A percentile compares a stretch with the other conserved stretches of the same genome.
Evolutionary conservation across 78 protist species (phyloP).

Genomic region (Dictyostelium capitatum): DNA sequence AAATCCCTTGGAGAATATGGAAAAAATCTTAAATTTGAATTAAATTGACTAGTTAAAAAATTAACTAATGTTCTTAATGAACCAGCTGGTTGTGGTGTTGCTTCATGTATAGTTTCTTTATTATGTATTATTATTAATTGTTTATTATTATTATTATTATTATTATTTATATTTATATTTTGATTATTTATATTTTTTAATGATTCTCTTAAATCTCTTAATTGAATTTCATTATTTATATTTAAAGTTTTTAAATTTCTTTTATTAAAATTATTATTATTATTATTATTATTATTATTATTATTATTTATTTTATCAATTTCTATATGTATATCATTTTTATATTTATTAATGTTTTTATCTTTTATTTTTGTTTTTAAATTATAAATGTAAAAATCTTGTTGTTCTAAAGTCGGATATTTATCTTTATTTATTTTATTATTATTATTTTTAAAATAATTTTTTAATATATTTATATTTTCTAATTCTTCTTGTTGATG

Average conservation of each 20-base stretch:
- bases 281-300: background rate
- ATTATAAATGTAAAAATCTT: conserved; percentile 4
- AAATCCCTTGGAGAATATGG: conserved; percentile 33
- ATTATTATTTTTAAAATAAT: background rate
- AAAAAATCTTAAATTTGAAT: conserved; percentile 4
- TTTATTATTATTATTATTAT: background rate
- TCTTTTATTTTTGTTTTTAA: conserved; percentile 1
- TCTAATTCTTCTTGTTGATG: background rate
- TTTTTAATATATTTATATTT: background rate
- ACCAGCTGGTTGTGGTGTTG: background rate
- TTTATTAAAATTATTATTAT: background rate
- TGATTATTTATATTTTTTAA: background rate
- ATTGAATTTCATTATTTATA: background rate
- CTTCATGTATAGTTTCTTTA: background rate
- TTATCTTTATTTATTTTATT: background rate
- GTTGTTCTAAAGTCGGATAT: background rate
- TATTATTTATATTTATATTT: background rate
- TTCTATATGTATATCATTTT: background rate
- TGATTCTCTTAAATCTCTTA: background rate
- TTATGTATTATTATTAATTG: background rate
- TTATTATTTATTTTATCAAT: background rate
- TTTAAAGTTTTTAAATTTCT: too few relatives aligned
- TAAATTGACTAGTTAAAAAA: background rate
- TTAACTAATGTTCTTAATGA: background rate
- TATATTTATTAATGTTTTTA: background rate